phyloP scores from a whole-genome alignment of 1,284 basidiomycete species.

The Gymnopus androsaceus region DNA sequence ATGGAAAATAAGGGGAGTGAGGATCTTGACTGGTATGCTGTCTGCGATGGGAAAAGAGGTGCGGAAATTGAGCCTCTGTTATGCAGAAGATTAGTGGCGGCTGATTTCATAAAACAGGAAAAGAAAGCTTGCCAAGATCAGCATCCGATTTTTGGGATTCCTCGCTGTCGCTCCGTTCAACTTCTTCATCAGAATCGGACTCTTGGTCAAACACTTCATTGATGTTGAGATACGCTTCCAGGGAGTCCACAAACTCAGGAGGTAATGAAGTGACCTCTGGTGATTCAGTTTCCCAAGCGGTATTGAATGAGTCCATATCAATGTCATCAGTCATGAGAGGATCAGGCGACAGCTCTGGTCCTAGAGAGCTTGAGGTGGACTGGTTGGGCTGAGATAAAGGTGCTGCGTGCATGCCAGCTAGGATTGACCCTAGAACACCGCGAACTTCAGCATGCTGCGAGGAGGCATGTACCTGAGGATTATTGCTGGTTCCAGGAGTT shows the following conservation, averaged over 20 bases:
- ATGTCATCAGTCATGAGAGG: not conserved
- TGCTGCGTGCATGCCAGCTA: too few relatives aligned
- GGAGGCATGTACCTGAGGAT: too few relatives aligned
- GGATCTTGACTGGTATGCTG: not conserved
- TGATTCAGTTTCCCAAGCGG: not conserved
- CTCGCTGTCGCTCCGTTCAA: too few relatives aligned
- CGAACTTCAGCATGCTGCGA: too few relatives aligned
- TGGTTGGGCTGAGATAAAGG: too few relatives aligned
- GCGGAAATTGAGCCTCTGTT: not conserved
- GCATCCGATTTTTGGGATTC: not conserved
- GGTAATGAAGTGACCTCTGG: not conserved
- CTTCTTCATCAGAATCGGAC: not conserved
- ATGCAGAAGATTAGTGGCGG: not conserved
- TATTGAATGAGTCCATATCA: not conserved
- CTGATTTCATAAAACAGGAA: not conserved
- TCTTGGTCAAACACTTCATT: too few relatives aligned
- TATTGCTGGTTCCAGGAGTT: too few relatives aligned
- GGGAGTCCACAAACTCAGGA: not conserved
- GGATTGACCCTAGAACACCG: too few relatives aligned
- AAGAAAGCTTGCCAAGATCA: not conserved
- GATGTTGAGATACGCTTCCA: not conserved
- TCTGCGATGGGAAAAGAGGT: not conserved
- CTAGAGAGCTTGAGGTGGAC: too few relatives aligned
- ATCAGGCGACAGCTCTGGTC: not conserved
- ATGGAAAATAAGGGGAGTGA: not conserved